Base-by-base conservation (phyloP, 2,329 filamentous ascomycete genomes). In the Penicillium paneum region DNA sequence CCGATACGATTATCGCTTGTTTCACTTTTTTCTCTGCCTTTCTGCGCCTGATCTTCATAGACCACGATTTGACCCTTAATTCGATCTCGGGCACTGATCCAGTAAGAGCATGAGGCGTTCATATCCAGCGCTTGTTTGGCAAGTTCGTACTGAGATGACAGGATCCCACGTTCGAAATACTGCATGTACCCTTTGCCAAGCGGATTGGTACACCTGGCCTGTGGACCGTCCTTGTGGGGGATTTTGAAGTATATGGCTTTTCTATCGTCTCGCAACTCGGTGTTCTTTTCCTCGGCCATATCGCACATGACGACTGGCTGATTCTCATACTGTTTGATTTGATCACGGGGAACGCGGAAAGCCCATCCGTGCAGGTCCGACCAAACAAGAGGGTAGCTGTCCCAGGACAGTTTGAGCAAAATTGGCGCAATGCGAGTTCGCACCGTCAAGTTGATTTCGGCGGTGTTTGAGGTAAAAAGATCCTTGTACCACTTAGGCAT, bases 91-190 rank as follows among this genome's bases (percentile, higher is more conserved):
- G 94, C 92, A 66, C 91, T 96, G 64, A 99, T 97, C 94, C 95
- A 99, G 74, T 99, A 99, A 0, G 93, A 97, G 70, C 95, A 99
- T 0, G 91, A 96, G 0, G 94, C 91, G 65, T 99, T 99, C 94
- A 99, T 99, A 64, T 97, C 89, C 40, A 99, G 78, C 0, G 95
- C 94, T 71, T 96, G 91, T 68, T 95, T 97, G 0, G 94, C 94
- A 66, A 97, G 93, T 0, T 85, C 71, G 66, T 88, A 97, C 71
- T 96, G 88, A 0, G 93, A 97, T 0, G 90, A 90, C 3, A 99
- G 77, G 0, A 83, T 90, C 0, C 91, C 93, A 34, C 89, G 89
- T 66, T 99, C 94, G 66, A 99, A 97, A 70, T 95, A 97, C 48
- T 85, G 73, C 54, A 96, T 78, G 65, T 97, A 99, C 11, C 89